phyloP scores from a whole-genome alignment of 2,329 filamentous ascomycete genomes.

The Colletotrichum eleusines region DNA sequence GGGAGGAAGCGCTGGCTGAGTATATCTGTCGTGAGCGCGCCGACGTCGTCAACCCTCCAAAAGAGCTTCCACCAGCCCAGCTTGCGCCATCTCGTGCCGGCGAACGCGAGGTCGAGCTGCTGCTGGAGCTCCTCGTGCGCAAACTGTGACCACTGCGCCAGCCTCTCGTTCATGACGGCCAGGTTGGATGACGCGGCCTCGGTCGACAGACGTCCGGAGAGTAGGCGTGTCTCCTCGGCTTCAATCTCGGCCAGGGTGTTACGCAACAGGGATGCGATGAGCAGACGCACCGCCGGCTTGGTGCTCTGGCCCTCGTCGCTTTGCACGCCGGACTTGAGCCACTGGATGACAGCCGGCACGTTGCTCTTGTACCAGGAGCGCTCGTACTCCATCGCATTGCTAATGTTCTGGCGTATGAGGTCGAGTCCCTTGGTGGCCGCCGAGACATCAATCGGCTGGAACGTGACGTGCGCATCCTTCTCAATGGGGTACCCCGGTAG shows the following conservation, averaged over 20 bases:
- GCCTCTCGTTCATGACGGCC: slow-evolving; percentile 65
- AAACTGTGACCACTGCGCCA: slow-evolving; percentile 80
- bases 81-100: slow-evolving; percentile 80
- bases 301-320: slow-evolving; percentile 58
- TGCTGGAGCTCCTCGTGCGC: slow-evolving; percentile 87
- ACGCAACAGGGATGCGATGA: slow-evolving; percentile 76
- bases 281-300: slow-evolving; percentile 73
- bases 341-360: slow-evolving; percentile 72
- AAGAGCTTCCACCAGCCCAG: slow-evolving; percentile 95
- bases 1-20: slow-evolving; percentile 82
- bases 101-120: slow-evolving; percentile 82
- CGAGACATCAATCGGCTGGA: slow-evolving; percentile 72
- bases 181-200: slow-evolving; percentile 54
- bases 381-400: slow-evolving; percentile 79
- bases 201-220: slow-evolving; percentile 50
- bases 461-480: slow-evolving; percentile 54
- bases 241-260: slow-evolving; percentile 65
- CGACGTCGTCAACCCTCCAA: slow-evolving; percentile 93
- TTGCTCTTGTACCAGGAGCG: slow-evolving; percentile 80
- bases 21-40: slow-evolving; percentile 84
- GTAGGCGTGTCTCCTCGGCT: slow-evolving; percentile 58
- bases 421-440: slow-evolving; percentile 72
- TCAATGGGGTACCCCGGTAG: slow-evolving; percentile 59
- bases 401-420: slow-evolving; percentile 75
- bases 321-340: slow-evolving; percentile 68